phyloP scores from a whole-genome alignment of 2,329 filamentous ascomycete genomes.

The Colletotrichum sp. region DNA sequence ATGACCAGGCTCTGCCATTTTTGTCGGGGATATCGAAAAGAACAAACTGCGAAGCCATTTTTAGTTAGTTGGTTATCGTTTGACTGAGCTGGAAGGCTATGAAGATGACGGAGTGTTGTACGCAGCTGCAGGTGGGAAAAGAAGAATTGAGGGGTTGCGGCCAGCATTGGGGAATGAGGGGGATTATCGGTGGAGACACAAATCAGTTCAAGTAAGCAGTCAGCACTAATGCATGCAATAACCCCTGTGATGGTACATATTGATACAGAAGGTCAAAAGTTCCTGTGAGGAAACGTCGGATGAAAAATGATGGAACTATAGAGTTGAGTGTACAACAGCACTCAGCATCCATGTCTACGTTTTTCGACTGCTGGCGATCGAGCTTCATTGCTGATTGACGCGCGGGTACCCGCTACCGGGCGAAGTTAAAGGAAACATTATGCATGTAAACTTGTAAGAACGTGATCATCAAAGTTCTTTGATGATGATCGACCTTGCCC shows the following conservation, averaged over 20 bases:
- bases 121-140: background rate
- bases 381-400: too few species aligned
- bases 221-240: background rate
- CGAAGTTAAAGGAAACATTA: too few species aligned
- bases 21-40: constrained; percentile 66
- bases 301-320: too few species aligned
- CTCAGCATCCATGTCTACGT: too few species aligned
- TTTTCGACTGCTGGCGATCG: too few species aligned
- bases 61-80: background rate
- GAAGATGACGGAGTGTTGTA: background rate
- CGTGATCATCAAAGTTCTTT: too few species aligned
- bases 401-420: too few species aligned
- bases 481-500: too few species aligned
- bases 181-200: background rate
- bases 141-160: background rate
- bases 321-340: too few species aligned
- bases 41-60: constrained; percentile 40
- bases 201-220: background rate
- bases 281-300: too few species aligned
- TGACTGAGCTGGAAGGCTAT: background rate
- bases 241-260: background rate
- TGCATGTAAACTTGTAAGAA: too few species aligned
- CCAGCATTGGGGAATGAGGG: background rate
- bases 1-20: constrained; percentile 62
- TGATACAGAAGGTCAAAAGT: background rate